Conservation (phyloP, 306 rosid species). For the Lathyrus oleraceus region DNA sequence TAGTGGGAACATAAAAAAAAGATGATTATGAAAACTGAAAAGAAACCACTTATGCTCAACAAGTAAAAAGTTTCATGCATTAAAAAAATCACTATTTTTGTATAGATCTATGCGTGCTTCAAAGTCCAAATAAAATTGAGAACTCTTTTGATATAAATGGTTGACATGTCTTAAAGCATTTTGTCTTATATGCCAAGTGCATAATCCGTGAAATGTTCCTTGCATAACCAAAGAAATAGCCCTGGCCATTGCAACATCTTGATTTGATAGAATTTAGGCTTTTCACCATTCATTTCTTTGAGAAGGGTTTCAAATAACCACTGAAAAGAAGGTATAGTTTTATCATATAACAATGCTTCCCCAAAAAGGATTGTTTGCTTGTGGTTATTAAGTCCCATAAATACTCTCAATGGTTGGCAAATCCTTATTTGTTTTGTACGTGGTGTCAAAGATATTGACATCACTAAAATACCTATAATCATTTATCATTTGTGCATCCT, state of each 20-base stretch:
- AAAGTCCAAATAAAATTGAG: background rate
- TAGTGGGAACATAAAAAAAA: no score
- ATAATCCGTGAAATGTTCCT: background rate
- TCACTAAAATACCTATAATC: background rate
- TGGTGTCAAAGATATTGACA: background rate
- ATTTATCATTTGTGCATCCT: background rate
- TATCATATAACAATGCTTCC: background rate
- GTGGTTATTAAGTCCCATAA: background rate
- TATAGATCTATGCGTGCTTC: background rate
- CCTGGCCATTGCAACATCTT: background rate
- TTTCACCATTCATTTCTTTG: background rate
- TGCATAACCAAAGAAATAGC: constrained; percentile 2
- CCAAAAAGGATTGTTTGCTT: background rate
- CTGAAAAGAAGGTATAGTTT: background rate
- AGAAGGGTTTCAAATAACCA: background rate
- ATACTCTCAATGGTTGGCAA: background rate
- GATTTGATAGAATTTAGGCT: background rate
- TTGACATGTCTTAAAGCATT: background rate
- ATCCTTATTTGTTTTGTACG: constrained; percentile 17
- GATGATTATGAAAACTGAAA: no score
- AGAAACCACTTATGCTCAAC: background rate
- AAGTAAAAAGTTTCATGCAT: background rate
- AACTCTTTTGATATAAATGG: background rate
- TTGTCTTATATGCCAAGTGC: background rate
- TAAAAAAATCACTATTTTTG: background rate